Evolutionary conservation across 2,329 filamentous ascomycete genomes (phyloP), one percentile per base, ranked within the genome.

Genomic region (Stagonosporopsis rhizophila): DNA sequence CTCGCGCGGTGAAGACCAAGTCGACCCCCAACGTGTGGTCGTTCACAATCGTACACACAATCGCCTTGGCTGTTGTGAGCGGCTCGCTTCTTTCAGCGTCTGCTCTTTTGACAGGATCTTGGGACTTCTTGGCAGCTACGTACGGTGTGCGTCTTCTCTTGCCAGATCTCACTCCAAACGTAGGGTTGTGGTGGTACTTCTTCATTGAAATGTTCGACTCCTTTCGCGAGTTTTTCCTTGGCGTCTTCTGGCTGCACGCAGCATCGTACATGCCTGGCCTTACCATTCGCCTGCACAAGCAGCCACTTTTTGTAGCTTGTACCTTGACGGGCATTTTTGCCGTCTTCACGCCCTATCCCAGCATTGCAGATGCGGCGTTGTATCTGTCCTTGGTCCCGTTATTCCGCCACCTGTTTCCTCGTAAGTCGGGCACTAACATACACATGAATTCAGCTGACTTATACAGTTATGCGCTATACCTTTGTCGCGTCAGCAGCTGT

Each of bases 141-240:
- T 99, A 99, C 77, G 92, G 94, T 65, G 91, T 96, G 42, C 93
- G 96, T 67, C 83, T 99, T 34, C 87, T 95, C 1, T 85, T 99
- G 2, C 91, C 92, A 8, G 95, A 99, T 72, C 83, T 99, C 37
- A 96, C 94, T 0, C 95, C 95, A 12, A 99, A 98, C 64, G 90
- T 96, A 27, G 95, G 95, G 1, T 82, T 99, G 1, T 99, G 95
- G 95, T 99, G 95, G 95, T 99, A 99, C 78, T 99, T 99, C 79
- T 98, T 99, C 74, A 96, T 96, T 65, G 94, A 99, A 74, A 99
- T 99, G 87, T 99, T 99, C 75, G 95, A 99, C 78, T 94, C 93
- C 1, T 99, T 99, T 83, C 86, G 95, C 35, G 89, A 90, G 66
- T 99, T 99, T 82, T 99, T 98, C 82, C 85, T 99, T 3, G 95